Conservation (phyloP, 2,329 filamentous ascomycete species). For the Aspergillus ruber region DNA sequence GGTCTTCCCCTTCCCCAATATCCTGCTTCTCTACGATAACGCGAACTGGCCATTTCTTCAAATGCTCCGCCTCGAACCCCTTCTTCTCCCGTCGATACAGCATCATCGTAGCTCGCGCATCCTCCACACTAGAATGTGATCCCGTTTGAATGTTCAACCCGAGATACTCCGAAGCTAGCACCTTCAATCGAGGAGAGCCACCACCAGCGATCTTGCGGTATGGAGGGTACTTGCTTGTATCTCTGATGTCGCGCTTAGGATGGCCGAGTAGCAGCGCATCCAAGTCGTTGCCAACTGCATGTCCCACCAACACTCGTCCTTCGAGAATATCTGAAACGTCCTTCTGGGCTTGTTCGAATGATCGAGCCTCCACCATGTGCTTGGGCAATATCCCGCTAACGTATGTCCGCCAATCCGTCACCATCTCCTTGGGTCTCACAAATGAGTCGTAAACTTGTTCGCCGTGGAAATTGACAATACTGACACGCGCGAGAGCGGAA, state of each 20-base stretch:
- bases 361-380: slow-evolving; percentile 63
- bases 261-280: slow-evolving; percentile 71
- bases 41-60: slow-evolving; percentile 55
- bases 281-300: slow-evolving; percentile 74
- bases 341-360: slow-evolving; percentile 70
- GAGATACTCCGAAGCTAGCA: slow-evolving; percentile 51
- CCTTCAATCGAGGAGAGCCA: slow-evolving; percentile 47
- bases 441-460: slow-evolving; percentile 91
- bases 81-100: slow-evolving; percentile 78
- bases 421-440: slow-evolving; percentile 67
- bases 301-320: slow-evolving; percentile 70
- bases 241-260: slow-evolving; percentile 69
- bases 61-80: slow-evolving; percentile 75
- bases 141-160: slow-evolving; percentile 56
- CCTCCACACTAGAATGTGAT: slow-evolving; percentile 59
- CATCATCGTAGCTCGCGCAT: slow-evolving; percentile 85
- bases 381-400: slow-evolving; percentile 75
- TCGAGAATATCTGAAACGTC: slow-evolving; percentile 63
- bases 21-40: slow-evolving; percentile 26
- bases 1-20: slow-evolving; percentile 32
- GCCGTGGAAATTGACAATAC: slow-evolving; percentile 88
- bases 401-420: slow-evolving; percentile 84
- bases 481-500: slow-evolving; percentile 77
- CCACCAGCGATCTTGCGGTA: slow-evolving; percentile 59
- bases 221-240: slow-evolving; percentile 70